phyloP scores from a whole-genome alignment of 768 basidiomycete species.

The Macrolepiota dolichaula region DNA sequence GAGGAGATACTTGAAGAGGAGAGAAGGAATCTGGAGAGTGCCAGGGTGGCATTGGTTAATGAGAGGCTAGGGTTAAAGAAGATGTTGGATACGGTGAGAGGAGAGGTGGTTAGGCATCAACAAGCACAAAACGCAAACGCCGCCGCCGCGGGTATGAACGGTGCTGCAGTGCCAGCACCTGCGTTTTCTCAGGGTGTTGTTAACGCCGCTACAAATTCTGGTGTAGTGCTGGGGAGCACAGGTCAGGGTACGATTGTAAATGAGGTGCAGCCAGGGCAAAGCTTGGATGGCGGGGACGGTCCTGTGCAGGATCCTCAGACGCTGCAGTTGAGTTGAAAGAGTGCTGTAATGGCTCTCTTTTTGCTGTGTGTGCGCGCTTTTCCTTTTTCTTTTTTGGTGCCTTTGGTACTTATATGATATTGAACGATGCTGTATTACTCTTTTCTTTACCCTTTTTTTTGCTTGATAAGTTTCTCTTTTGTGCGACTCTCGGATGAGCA shows the following conservation, averaged over 20 bases:
- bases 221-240: conserved; percentile 44
- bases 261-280: conserved; percentile 45
- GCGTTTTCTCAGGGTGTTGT: conserved; percentile 15
- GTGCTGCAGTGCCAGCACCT: conserved; percentile 20
- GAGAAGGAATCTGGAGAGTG: conserved; percentile 78
- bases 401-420: not conserved
- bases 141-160: conserved; percentile 32
- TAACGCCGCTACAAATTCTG: conserved; percentile 24
- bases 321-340: conserved; percentile 40
- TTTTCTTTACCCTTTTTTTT: not conserved
- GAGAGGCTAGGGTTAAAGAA: conserved; percentile 74
- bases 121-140: conserved; percentile 18
- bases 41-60: conserved; percentile 72
- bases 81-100: conserved; percentile 64
- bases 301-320: conserved; percentile 55
- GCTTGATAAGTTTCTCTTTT: too few species aligned
- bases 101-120: conserved; percentile 41
- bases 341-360: not conserved
- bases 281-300: conserved; percentile 49
- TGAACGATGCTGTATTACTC: not conserved
- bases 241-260: conserved; percentile 57
- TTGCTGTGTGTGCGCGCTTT: not conserved
- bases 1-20: conserved; percentile 91
- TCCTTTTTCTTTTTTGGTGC: not conserved
- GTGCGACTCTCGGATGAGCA: too few species aligned